These are phyloP conservation scores for Hypoxylon sp. DNA, from an alignment of 2,329 filamentous ascomycete genomes.

Conservation along the genomic window DNA sequence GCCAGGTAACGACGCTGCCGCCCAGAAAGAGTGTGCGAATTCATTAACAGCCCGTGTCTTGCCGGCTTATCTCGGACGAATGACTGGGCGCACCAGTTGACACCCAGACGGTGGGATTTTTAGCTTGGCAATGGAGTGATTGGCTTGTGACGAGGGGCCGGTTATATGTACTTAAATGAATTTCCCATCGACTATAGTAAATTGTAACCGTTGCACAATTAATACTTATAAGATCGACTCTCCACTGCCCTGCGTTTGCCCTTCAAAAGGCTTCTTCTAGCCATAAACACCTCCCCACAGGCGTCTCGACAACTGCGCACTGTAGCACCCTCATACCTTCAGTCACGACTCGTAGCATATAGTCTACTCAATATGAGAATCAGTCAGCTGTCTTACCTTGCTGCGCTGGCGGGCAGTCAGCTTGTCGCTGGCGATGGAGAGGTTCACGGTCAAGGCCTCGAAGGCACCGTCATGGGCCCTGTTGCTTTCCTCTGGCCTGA, in stretches of 20 bases:
- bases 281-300: slow-evolving; percentile 27
- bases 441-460: slow-evolving; percentile 49
- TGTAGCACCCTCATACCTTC: slow-evolving; percentile 8
- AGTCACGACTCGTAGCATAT: slow-evolving; percentile 9
- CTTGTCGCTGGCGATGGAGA: slow-evolving; percentile 38
- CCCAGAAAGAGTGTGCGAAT: slow-evolving; percentile 10
- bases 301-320: slow-evolving; percentile 18
- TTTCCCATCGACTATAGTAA: slow-evolving; percentile 31
- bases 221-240: slow-evolving; percentile 37
- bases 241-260: slow-evolving; percentile 25
- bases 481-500: slow-evolving; percentile 70
- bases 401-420: slow-evolving; percentile 33
- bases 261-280: slow-evolving; percentile 24
- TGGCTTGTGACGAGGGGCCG: slow-evolving; percentile 44
- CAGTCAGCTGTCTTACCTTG: slow-evolving; percentile 40
- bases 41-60: slow-evolving; percentile 19
- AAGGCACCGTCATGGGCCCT: slow-evolving; percentile 64
- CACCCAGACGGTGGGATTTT: slow-evolving; percentile 23
- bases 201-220: slow-evolving; percentile 22
- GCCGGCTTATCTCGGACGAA: slow-evolving; percentile 45
- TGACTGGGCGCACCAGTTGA: slow-evolving; percentile 32
- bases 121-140: slow-evolving; percentile 36
- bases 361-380: slow-evolving; percentile 42
- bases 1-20: slow-evolving; percentile 14
- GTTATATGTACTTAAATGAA: slow-evolving; percentile 43